phyloP scores from a whole-genome alignment of 1,284 basidiomycete genomes.

The Tilletia setariae region DNA sequence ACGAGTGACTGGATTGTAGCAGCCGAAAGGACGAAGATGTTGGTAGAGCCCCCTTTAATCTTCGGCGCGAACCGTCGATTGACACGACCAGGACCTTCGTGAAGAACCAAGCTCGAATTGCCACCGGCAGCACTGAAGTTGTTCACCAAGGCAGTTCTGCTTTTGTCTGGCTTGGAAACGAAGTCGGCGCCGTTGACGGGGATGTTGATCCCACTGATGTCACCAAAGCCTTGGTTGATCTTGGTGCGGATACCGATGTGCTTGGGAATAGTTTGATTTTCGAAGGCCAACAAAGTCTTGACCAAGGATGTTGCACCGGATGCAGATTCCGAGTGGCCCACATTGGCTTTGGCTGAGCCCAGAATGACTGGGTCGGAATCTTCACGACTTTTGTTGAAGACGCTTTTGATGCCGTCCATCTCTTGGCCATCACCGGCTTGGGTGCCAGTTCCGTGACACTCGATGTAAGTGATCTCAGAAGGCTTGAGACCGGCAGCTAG shows the following conservation, averaged over 20 bases:
- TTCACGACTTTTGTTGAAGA: conserved; percentile 22
- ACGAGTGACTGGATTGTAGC: no score
- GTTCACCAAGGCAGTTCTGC: conserved; percentile 20
- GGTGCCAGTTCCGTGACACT: conserved; percentile 40
- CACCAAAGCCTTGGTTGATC: conserved; percentile 34
- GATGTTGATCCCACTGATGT: conserved; percentile 29
- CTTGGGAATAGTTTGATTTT: conserved; percentile 27
- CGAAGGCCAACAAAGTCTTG: conserved; percentile 25
- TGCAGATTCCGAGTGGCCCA: conserved; percentile 36
- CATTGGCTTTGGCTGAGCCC: conserved; percentile 36
- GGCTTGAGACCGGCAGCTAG: conserved; percentile 27
- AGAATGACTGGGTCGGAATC: conserved; percentile 26
- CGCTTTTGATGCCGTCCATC: conserved; percentile 35
- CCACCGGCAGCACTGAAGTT: conserved; percentile 39
- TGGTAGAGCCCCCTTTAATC: no score
- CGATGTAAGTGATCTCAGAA: conserved; percentile 26
- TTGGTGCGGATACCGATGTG: conserved; percentile 36
- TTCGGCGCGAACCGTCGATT: no score
- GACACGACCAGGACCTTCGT: conserved; percentile 11
- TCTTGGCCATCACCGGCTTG: conserved; percentile 37
- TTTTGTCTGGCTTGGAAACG: not conserved
- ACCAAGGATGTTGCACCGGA: conserved; percentile 35
- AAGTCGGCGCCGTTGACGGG: conserved; percentile 24
- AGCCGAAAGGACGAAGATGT: no score
- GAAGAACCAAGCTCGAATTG: conserved; percentile 34